Evolutionary conservation across 805 yeast species (phyloP), one percentile per base, ranked within the genome.

Genomic region (Zygotorulaspora sp.): DNA sequence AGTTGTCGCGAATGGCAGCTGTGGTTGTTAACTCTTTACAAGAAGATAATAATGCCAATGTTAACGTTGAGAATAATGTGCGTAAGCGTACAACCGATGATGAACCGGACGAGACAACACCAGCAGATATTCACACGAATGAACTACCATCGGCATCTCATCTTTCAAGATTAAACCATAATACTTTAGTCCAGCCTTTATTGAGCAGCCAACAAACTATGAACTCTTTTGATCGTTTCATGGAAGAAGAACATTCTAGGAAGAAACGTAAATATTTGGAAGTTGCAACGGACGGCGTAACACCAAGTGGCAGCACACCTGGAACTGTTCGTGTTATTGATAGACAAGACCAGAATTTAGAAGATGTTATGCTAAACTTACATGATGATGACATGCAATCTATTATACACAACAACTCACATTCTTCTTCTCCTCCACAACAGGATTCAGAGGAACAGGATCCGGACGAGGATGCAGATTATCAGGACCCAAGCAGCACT

Each of bases 301-400:
- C 30, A 6, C 36, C 38, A n/a, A 21, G 34, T 6, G 17, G 20
- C 10, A 31, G 32, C 23, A 40, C 41, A n/a, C 40, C 44, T 4
- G 45, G 40, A 8, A 37, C 41, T 1, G 47, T 33, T 16, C 38
- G 42, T 3, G 43, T 34, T 3, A 31, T 48, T 17, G 41, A 46
- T 22, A 21, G 34, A 24, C 21, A 26, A 15, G 38, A 41, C 16
- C 43, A 45, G 19, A 38, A 32, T 28, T 32, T 43, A 8, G 53
- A 55, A 25, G 53, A 52, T 32, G 57, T 58, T 3, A 43, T 52
- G 27, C 24, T 48, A 17, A 44, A 50, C 32, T 36, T 58, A 3
- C 62, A 56, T 6, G 58, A 54, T 29, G 55, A 57, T 42, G 57
- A 52, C 2, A 49, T 57, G 48, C 56, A 55, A 8, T 14, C 12